These are phyloP conservation scores for Fragaria iinumae DNA, from an alignment of 306 rosid species.

Conservation along the genomic window DNA sequence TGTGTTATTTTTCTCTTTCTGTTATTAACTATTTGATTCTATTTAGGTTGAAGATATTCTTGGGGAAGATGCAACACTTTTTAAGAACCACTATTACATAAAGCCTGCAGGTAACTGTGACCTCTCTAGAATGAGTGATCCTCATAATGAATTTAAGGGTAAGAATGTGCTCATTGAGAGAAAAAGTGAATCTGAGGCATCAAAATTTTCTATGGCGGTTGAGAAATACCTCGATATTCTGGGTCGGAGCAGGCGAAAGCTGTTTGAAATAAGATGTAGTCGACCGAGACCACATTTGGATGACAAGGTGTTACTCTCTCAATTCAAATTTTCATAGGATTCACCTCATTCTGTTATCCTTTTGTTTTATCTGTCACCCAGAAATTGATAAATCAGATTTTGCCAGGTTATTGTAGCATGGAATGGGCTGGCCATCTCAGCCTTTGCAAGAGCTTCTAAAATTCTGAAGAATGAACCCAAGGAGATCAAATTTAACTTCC, in stretches of 20 bases:
- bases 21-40: conserved; percentile 20
- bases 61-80: conserved; percentile 78
- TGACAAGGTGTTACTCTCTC: conserved; percentile 59
- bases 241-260: conserved; percentile 69
- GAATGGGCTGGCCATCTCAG: conserved; percentile 89
- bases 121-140: conserved; percentile 86
- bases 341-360: conserved; percentile 10
- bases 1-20: conserved; percentile 2
- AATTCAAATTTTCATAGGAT: conserved; percentile 9
- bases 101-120: conserved; percentile 78
- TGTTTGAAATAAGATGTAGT: conserved; percentile 65
- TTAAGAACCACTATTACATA: conserved; percentile 71
- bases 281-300: conserved; percentile 92
- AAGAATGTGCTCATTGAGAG: conserved; percentile 83
- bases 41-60: conserved; percentile 72
- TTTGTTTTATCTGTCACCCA: neutral
- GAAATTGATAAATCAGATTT: conserved; percentile 25
- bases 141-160: conserved; percentile 78
- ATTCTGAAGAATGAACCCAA: conserved; percentile 61
- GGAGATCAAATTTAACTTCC: conserved; percentile 68
- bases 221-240: conserved; percentile 67
- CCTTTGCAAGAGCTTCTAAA: conserved; percentile 91
- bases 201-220: conserved; percentile 57
- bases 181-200: conserved; percentile 55
- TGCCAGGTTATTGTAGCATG: conserved; percentile 88